Evolutionary conservation across 2,329 filamentous ascomycete species (phyloP).

Genomic region (Penicillium sp.): DNA sequence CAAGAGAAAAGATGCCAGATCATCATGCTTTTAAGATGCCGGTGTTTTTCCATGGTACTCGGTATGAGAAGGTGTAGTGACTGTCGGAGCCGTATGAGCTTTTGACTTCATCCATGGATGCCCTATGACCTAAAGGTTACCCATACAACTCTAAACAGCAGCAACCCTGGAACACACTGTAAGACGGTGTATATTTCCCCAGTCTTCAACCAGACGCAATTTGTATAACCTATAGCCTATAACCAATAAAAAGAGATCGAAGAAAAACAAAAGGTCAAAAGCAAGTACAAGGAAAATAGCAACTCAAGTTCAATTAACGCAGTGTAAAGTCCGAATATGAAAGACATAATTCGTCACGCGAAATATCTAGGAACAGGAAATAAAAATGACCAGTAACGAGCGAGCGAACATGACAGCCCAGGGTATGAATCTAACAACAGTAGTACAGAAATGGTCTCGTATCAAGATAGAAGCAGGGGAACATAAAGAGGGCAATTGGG

Average conservation of each 20-base stretch:
- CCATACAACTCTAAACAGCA: background rate
- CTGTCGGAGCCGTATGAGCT: no score
- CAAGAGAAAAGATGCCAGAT: no score
- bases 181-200: background rate
- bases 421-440: constrained; percentile 18
- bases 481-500: background rate
- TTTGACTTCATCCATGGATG: no score
- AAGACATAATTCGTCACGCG: constrained; percentile 10
- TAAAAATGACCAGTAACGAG: constrained; percentile 4
- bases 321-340: constrained; percentile 8
- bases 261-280: background rate
- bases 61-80: no score
- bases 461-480: background rate
- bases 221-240: background rate
- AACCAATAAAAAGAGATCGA: no score
- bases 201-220: background rate
- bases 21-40: no score
- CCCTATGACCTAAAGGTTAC: background rate
- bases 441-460: constrained; percentile 3
- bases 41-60: no score
- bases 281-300: background rate
- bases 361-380: constrained; percentile 3
- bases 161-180: background rate
- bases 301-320: constrained; percentile 3
- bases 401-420: constrained; percentile 1